Base-by-base conservation (phyloP, 208 protist species). In the Trypanosomatidae sp. region DNA sequence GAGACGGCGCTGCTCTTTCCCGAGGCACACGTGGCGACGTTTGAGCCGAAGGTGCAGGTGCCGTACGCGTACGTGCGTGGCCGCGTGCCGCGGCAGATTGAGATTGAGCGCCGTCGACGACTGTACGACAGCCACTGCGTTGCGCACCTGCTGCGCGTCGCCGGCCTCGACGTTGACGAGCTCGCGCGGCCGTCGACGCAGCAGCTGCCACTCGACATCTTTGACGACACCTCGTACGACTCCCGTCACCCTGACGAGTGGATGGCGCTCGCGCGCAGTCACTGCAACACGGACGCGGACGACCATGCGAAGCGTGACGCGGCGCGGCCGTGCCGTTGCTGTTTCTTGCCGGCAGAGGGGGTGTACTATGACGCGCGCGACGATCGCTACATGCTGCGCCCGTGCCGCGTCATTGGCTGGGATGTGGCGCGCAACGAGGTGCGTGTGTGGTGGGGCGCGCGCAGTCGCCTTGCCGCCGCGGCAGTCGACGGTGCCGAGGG, bases 31-130 rank as follows among this genome's bases (percentile, higher is more conserved):
- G 56, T 66, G 28, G 58, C 59, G 15, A 64, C 79, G 41, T 88
- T 96, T 51, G 94, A 97, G 64, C 96, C 96, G 24, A 98, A 98
- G 65, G 96, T 98, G 50, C 84, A 96, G 57, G 81, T 96, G 8
- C 92, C 92, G 18, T 98, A 85, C 63, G 70, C 71, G 27, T 66
- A 95, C 61, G 60, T 72, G 25, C 71, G 82, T 3, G 94, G 92
- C 6, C 55, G 75, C 19, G 82, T 96, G 35, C 96, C 96, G 5
- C 80, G 96, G 28, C 70, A 93, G 38, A 89, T 98, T 42, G 85
- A 96, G 43, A 92, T 98, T 35, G 94, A 98, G 58, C 79, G 93
- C 15, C 73, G 79, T 3, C 82, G 91, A n/a, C 74, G 88, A n/a
- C 67, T 84, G 18, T 96, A 90, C 60, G 92, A 94, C 30, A 71